Base-by-base conservation (phyloP, 2,329 filamentous ascomycete genomes). In the Clathrospora elynae region DNA sequence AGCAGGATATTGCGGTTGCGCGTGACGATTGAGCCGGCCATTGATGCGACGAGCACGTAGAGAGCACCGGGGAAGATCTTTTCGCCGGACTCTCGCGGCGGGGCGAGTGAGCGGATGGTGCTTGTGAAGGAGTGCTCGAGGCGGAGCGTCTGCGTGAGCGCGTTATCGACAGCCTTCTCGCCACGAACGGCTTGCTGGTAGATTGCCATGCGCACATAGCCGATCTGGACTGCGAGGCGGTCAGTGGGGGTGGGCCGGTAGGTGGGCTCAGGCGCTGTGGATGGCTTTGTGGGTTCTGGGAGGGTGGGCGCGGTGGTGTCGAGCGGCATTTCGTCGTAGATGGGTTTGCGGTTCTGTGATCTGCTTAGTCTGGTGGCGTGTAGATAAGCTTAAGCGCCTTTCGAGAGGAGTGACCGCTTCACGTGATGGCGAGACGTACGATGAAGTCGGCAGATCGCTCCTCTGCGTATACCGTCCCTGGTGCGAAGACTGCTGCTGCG, bases 11-110 rank as follows among this genome's bases (percentile, higher is more conserved):
- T 91, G 60, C 92, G 85, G 77, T 95, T 95, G 52, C 92, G 84
- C 41, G 88, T 84, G 41, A 96, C 77, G 68, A 99, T 97, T 71
- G 84, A 90, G 59, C 92, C 93, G 23, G 93, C 89, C 91, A 99
- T 96, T 61, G 89, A 85, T 28, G 91, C 86, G 33, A 99, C 91
- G 19, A 96, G 81, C 32, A 97, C 90, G 75, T 97, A 97, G 57
- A 97, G 83, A 46, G 84, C 79, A 17, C 92, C 92, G 22, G 93
- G 93, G 73, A 97, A 85, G 42, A 99, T 80, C 67, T 85, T 84
- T 78, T 99, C 93, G 68, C 88, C 88, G 48, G 84, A 88, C 73
- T 92, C 87, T 62, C 85, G 86, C 24, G 90, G 78, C 19, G 93
- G 93, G 13, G 91, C 93, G 25, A 99, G 81, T 14, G 87, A 90